Evolutionary conservation across 1,139 yeast species (phyloP).

Genomic region (Debaryomycetaceae sp.): DNA sequence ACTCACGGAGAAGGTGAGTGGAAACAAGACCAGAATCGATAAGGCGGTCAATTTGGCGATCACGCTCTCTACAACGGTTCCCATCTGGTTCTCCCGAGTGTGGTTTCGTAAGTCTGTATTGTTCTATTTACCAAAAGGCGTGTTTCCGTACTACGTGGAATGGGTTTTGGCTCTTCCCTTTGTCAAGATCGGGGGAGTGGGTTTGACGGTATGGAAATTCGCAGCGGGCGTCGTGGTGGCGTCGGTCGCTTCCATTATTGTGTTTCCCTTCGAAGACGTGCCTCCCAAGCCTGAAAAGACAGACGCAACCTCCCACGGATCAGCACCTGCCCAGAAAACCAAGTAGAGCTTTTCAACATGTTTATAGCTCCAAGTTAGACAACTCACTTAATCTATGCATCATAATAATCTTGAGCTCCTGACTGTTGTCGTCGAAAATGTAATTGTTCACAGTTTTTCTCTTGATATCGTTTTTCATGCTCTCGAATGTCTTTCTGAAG

Average conservation of each 20-base stretch:
- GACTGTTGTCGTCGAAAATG: conserved; percentile 12
- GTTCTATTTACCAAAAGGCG: conserved; percentile 57
- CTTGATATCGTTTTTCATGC: conserved; percentile 19
- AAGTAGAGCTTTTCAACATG: not conserved
- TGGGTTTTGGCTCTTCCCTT: conserved; percentile 61
- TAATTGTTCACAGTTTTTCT: conserved; percentile 20
- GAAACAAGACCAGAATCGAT: conserved; percentile 37
- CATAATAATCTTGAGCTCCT: conserved; percentile 23
- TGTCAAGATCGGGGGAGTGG: conserved; percentile 52
- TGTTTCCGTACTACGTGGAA: conserved; percentile 56
- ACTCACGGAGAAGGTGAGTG: conserved; percentile 33
- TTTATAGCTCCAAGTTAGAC: conserved; percentile 1
- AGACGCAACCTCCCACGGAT: not conserved
- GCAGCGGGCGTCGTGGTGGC: conserved; percentile 31
- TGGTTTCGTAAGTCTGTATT: conserved; percentile 58
- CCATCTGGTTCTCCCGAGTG: conserved; percentile 50
- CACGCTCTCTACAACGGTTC: conserved; percentile 32
- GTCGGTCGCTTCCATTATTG: conserved; percentile 9
- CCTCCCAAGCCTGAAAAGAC: not conserved
- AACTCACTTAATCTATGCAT: conserved; percentile 17
- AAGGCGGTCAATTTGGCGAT: conserved; percentile 23
- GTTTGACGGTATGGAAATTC: conserved; percentile 51
- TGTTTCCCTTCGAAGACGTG: not conserved
- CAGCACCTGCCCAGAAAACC: not conserved
- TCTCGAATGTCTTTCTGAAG: conserved; percentile 10